Evolutionary conservation across 257 asterid species (phyloP), one percentile per base, ranked within the genome.

Genomic region (Verbena officinalis): DNA sequence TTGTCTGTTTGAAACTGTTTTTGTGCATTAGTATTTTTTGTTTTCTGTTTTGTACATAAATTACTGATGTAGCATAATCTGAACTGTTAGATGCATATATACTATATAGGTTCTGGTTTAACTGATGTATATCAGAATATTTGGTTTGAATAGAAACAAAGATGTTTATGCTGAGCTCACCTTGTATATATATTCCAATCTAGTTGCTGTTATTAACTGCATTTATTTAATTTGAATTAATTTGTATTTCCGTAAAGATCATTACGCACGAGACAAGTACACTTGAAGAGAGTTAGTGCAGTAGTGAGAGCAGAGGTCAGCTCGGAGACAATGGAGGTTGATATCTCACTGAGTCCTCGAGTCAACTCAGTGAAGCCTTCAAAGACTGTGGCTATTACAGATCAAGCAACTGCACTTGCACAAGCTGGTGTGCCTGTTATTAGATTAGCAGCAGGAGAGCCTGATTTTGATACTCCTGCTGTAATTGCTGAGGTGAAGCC

Each of bases 341-440:
- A 93, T 77, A 70, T 78, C 39, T 75, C 94, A 30, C 77, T 93
- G 34, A 89, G 97, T 73, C 96, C 96, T 1, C 64, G 97, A 75
- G 97, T 93, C 5, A 93, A 89, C 73, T 85, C 97, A 2, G 88
- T 93, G 52, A 93, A 89, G 80, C 97, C 96, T 54, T 93, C 97
- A 38, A 93, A 89, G 71, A 89, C 97, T 0, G 87, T 87, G 66
- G 96, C 97, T 45, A 93, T 93, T 43, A 89, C 96, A 2, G 97
- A 93, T 74, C 97, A 89, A 67, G 98, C 98, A 48, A 81, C 88
- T 67, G 95, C 97, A 31, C 96, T 93, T 68, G 95, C 62, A 40
- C 91, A 84, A 74, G 96, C 96, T 69, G 98, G 98, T 27, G 96
- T 89, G 67, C 99, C 99, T 11, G 91, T 94, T 68, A 90, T 94